A percentile compares a stretch with the other conserved stretches of the same genome.
Evolutionary conservation across 75 land plant species (phyloP).

Genomic region (Pinus tabuliformis): DNA sequence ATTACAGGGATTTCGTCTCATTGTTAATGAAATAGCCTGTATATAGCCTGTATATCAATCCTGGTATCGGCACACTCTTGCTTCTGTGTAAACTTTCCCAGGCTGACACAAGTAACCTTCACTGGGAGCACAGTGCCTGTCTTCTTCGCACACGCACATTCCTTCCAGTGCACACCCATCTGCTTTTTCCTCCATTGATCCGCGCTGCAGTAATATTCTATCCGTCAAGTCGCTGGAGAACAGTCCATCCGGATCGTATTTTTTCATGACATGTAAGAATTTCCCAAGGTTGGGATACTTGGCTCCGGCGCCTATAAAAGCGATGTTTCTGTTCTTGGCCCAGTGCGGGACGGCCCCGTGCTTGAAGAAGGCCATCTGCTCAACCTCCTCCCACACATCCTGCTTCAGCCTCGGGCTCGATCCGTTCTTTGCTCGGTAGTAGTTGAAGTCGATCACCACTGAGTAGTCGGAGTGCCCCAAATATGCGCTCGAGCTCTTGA

Average conservation of each 20-base stretch:
- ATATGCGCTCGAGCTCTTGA: constrained; percentile 59
- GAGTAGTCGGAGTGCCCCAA: constrained; percentile 54
- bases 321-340: constrained; percentile 20
- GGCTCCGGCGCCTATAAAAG: constrained; percentile 35
- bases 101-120: constrained; percentile 20
- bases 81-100: constrained; percentile 11
- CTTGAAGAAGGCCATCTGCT: constrained; percentile 22
- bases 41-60: no score
- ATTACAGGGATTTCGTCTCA: no score
- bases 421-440: constrained; percentile 54
- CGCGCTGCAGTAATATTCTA: constrained; percentile 30
- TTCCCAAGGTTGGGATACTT: constrained; percentile 40
- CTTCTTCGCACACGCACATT: constrained; percentile 32
- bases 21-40: no score
- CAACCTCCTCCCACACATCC: constrained; percentile 75
- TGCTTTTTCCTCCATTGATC: constrained; percentile 9
- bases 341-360: no score
- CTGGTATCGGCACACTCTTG: constrained; percentile 17
- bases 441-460: constrained; percentile 63
- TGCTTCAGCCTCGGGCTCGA: constrained; percentile 49
- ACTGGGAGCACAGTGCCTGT: constrained; percentile 13
- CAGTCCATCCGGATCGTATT: constrained; percentile 58
- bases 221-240: constrained; percentile 82
- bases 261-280: constrained; percentile 44
- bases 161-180: constrained; percentile 84